These are phyloP conservation scores for Ogataea saltuana DNA, from an alignment of 805 yeast species.

Conservation along the genomic window DNA sequence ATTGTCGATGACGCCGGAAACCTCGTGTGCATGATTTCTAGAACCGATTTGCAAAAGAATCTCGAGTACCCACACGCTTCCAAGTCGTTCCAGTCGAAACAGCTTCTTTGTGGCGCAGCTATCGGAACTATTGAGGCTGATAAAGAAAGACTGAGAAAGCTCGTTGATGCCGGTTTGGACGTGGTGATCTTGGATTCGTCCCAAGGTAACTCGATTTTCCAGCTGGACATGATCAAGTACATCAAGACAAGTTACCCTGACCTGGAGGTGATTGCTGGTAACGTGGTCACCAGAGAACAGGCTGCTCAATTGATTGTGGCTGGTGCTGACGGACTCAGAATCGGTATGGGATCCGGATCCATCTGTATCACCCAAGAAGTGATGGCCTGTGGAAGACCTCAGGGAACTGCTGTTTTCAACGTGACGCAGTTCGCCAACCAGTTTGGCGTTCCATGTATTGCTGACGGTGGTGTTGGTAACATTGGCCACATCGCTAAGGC, in stretches of 20 bases:
- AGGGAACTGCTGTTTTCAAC: slow-evolving; percentile 96
- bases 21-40: slow-evolving; percentile 84
- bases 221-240: slow-evolving; percentile 90
- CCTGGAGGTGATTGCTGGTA: slow-evolving; percentile 93
- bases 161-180: slow-evolving; percentile 95
- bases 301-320: slow-evolving; percentile 93
- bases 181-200: slow-evolving; percentile 95
- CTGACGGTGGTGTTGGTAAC: slow-evolving; percentile 99
- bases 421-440: slow-evolving; percentile 91
- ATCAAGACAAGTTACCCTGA: slow-evolving; percentile 78
- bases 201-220: slow-evolving; percentile 96
- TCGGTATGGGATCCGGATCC: slow-evolving; percentile 99
- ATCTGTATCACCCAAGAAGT: slow-evolving; percentile 99
- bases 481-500: slow-evolving; percentile 99
- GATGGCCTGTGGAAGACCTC: slow-evolving; percentile 99
- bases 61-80: slow-evolving; percentile 92
- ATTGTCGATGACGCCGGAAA: slow-evolving; percentile 77
- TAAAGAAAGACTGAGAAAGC: slow-evolving; percentile 75
- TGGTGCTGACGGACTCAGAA: slow-evolving; percentile 97
- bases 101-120: slow-evolving; percentile 97
- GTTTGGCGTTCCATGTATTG: slow-evolving; percentile 98
- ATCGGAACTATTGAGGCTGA: slow-evolving; percentile 93
- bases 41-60: slow-evolving; percentile 97
- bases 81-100: slow-evolving; percentile 89
- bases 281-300: slow-evolving; percentile 98